Conservation (phyloP, 2,329 filamentous ascomycete genomes). For the Cladophialophora yegresii region DNA sequence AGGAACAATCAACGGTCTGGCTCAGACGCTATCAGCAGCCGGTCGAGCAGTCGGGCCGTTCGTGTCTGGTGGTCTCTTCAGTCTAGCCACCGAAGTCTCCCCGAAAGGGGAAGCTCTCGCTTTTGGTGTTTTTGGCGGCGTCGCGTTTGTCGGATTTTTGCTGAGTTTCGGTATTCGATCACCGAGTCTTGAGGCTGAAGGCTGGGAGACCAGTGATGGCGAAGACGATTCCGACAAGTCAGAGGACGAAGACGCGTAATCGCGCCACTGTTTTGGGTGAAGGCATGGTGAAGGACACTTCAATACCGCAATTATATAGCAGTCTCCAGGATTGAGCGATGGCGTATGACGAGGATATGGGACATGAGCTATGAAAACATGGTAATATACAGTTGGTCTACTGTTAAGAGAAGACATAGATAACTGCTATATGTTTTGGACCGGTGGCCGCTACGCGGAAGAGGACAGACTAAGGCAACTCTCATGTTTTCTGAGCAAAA, state of each 20-base stretch:
- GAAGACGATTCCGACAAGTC: conserved; percentile 44
- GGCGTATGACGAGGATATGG: conserved; percentile 16
- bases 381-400: background rate
- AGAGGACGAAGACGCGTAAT: conserved; percentile 48
- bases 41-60: conserved; percentile 88
- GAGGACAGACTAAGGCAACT: background rate
- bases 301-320: conserved; percentile 3
- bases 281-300: background rate
- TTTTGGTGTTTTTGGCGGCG: conserved; percentile 83
- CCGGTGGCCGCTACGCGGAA: background rate
- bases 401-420: background rate
- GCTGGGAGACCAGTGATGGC: conserved; percentile 43
- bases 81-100: conserved; percentile 69
- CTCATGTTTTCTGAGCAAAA: background rate
- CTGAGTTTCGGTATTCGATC: conserved; percentile 77
- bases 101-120: conserved; percentile 82
- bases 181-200: conserved; percentile 59
- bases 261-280: background rate
- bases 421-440: background rate
- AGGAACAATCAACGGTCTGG: conserved; percentile 87
- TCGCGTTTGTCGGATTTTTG: conserved; percentile 77
- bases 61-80: conserved; percentile 82
- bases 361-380: conserved; percentile 4
- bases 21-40: conserved; percentile 88
- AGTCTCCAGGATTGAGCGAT: conserved; percentile 18